Evolutionary conservation across 495 filamentous ascomycete genomes (phyloP).

Genomic region (Penicillium psychrofluorescens): DNA sequence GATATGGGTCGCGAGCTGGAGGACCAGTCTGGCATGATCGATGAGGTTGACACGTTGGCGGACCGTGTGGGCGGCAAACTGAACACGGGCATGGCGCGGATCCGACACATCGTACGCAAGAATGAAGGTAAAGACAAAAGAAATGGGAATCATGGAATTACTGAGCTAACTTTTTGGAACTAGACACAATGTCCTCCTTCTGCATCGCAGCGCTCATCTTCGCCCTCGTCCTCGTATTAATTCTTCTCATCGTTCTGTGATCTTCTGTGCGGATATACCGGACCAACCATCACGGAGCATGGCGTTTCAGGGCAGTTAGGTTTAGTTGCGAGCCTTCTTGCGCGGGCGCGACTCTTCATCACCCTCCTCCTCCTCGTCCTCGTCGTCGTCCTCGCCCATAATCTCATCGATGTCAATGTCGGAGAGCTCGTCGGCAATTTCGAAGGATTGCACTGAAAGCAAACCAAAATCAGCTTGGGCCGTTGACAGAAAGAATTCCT

Average conservation of each 20-base stretch:
- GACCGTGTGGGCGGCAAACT: slow-evolving; percentile 84
- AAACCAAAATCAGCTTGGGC: background rate
- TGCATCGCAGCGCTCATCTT: slow-evolving; percentile 84
- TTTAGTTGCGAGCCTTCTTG: slow-evolving; percentile 38
- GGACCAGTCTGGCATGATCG: slow-evolving; percentile 78
- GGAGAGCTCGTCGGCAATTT: slow-evolving; percentile 18
- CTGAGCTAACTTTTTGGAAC: slow-evolving; percentile 23
- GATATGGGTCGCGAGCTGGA: slow-evolving; percentile 94
- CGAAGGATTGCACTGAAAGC: slow-evolving; percentile 25
- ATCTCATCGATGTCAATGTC: slow-evolving; percentile 29
- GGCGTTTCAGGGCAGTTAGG: slow-evolving; percentile 12
- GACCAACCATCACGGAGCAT: slow-evolving; percentile 13
- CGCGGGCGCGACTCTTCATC: slow-evolving; percentile 25
- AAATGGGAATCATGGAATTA: slow-evolving; percentile 10
- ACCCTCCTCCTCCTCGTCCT: slow-evolving; percentile 24
- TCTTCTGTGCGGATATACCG: slow-evolving; percentile 12
- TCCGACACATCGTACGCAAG: slow-evolving; percentile 75
- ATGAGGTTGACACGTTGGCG: slow-evolving; percentile 70
- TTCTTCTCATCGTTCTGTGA: slow-evolving; percentile 59
- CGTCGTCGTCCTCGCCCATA: slow-evolving; percentile 22
- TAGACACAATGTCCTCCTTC: slow-evolving; percentile 80
- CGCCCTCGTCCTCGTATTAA: slow-evolving; percentile 75
- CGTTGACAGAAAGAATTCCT: background rate
- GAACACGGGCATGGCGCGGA: slow-evolving; percentile 75
- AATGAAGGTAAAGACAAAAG: slow-evolving; percentile 70